Evolutionary conservation across 441 rosid species (phyloP).

Genomic region (Sinapis alba): DNA sequence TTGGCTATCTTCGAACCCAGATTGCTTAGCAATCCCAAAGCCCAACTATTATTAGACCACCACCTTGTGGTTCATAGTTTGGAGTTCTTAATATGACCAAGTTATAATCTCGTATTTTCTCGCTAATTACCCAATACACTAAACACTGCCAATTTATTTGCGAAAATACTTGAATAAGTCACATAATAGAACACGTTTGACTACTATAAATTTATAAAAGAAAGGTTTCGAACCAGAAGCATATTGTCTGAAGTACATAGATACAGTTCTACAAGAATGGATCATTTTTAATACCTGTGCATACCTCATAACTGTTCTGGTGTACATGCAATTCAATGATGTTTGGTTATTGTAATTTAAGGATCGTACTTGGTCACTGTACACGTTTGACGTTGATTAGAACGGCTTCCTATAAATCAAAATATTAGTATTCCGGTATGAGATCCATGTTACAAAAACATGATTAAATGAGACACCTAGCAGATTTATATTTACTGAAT

Average conservation of each 20-base stretch:
- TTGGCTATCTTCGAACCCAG: too few relatives aligned
- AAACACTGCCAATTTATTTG: background rate
- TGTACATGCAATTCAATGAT: conserved; percentile 25
- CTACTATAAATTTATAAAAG: background rate
- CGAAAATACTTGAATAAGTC: conserved; percentile 15
- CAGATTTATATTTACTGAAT: background rate
- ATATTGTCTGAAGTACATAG: conserved; percentile 34
- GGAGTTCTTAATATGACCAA: background rate
- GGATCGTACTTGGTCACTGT: background rate
- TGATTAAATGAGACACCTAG: background rate
- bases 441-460: background rate
- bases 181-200: background rate
- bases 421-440: background rate
- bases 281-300: conserved; percentile 18
- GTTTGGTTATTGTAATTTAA: background rate
- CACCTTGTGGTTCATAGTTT: too few relatives aligned
- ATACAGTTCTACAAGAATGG: conserved; percentile 20
- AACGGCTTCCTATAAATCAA: too few relatives aligned
- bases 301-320: conserved; percentile 3
- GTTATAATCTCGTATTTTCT: background rate
- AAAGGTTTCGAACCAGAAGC: conserved; percentile 3
- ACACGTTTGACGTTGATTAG: too few relatives aligned
- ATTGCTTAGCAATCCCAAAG: too few relatives aligned
- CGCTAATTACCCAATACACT: background rate
- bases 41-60: too few relatives aligned